A percentile compares a stretch with the other conserved stretches of the same genome.
These are phyloP conservation scores for Sclerotinia nivalis DNA, from an alignment of 2,329 filamentous ascomycete species.

Conservation along the genomic window DNA sequence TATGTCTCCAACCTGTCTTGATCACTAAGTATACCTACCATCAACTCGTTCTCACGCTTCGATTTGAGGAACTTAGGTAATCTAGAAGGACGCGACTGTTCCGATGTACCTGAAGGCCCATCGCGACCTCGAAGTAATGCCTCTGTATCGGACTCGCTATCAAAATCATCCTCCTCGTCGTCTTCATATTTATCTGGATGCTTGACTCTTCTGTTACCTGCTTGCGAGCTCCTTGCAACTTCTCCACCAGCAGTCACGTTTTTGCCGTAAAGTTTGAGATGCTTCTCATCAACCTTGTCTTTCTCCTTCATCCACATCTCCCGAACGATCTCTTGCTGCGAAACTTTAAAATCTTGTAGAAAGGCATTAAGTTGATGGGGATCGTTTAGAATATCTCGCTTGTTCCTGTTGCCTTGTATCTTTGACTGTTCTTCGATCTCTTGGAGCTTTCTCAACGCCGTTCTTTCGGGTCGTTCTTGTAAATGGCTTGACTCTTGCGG, in stretches of 20 bases:
- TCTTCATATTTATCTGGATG: neutral
- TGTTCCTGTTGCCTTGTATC: neutral
- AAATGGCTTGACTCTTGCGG: neutral
- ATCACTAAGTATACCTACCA: neutral
- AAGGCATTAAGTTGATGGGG: neutral
- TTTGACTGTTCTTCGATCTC: slow-evolving; percentile 1
- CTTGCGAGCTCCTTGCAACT: neutral
- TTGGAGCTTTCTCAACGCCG: neutral
- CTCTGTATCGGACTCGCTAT: neutral
- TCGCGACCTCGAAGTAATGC: too few relatives aligned
- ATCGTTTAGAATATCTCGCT: neutral
- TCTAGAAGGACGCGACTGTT: neutral
- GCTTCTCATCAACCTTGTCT: neutral
- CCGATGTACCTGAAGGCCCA: neutral
- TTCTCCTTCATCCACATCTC: neutral
- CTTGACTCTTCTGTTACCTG: too few relatives aligned
- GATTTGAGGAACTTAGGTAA: neutral
- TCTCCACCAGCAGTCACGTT: neutral
- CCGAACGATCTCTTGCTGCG: neutral
- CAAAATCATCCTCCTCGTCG: neutral
- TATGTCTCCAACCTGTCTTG: neutral
- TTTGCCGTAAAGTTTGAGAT: neutral
- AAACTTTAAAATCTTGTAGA: neutral
- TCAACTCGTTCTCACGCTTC: neutral
- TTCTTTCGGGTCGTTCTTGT: neutral